Evolutionary conservation across 441 rosid genomes (phyloP), one percentile per base, ranked within the genome.

Genomic region (Aleurites moluccanus): DNA sequence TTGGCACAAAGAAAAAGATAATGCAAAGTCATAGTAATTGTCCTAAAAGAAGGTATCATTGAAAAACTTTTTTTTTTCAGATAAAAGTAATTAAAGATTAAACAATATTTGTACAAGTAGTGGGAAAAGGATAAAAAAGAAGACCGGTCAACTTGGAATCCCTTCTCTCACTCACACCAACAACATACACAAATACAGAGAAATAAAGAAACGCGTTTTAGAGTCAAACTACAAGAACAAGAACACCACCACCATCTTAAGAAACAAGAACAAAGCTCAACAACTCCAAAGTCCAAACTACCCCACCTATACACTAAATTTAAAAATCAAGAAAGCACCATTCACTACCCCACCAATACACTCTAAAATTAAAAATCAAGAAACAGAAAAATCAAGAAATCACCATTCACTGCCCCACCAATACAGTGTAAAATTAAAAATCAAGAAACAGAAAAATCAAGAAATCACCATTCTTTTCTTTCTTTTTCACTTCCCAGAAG

Each of bases 161-260:
- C 66, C 38, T 42, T 65, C 20, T 21, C 21, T 62, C 40, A 33
- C n/a, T n/a, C 13, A 20, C 15, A 10, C 40, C 47, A 30, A 25
- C 18, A 21, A 49, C 50, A 25, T 33, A 56, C 21, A 47, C 40
- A 9, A 45, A 38, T 10, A 44, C 47, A 44, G n/a, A 44, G 47
- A 9, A 44, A 44, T 44, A 44, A 55, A 77, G 69, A 73, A 72
- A 85, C 92, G 89, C 88, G 90, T 82, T 80, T 81, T 78, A 68
- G 76, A 80, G 90, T 84, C 90, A 85, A 84, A 79, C 66, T 49
- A 64, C 73, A 52, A 80, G 50, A 79, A 50, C 79, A 62, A 16
- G 64, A 68, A 40, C 42, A 0, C 1, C 66, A 56, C 2, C 70
- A 35, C 28, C 61, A 52, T 27, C 18, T 50, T 50, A 59, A 42